A percentile compares a stretch with the other conserved stretches of the same genome.
phyloP scores from a whole-genome alignment of 176 grass and related monocot genomes.

The Oryza rufipogon region DNA sequence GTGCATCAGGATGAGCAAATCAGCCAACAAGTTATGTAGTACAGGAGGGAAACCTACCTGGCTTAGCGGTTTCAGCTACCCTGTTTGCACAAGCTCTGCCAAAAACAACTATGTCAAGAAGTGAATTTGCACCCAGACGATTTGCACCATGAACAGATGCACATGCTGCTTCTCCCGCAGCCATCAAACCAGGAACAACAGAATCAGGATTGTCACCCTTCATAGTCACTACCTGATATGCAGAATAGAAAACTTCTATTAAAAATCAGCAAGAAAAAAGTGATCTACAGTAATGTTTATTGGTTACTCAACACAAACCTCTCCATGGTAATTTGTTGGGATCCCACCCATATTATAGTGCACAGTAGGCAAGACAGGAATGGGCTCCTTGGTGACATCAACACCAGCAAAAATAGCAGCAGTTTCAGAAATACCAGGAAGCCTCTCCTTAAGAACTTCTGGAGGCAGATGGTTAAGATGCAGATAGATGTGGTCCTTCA shows the following conservation, averaged over 20 bases:
- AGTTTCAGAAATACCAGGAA: constrained; percentile 98
- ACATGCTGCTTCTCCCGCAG: constrained; percentile 83
- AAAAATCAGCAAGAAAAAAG: constrained; percentile 3
- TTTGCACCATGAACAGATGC: constrained; percentile 87
- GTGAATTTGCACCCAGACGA: constrained; percentile 75
- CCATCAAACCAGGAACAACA: constrained; percentile 72
- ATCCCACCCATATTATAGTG: constrained; percentile 99
- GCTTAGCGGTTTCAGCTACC: constrained; percentile 72
- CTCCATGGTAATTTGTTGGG: constrained; percentile 94
- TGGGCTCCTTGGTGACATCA: constrained; percentile 97
- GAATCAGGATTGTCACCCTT: constrained; percentile 65
- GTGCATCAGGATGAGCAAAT: constrained; percentile 1
- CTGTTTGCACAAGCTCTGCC: constrained; percentile 88
- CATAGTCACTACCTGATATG: constrained; percentile 66
- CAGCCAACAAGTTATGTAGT: neutral
- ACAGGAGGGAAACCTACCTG: constrained; percentile 51
- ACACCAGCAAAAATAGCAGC: constrained; percentile 97
- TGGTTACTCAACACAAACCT: constrained; percentile 53
- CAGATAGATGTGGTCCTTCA: constrained; percentile 96
- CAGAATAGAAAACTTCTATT: constrained; percentile 38
- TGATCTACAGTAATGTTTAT: constrained; percentile 24
- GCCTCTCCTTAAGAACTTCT: constrained; percentile 91
- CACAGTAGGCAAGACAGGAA: constrained; percentile 95
- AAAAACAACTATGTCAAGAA: constrained; percentile 90
- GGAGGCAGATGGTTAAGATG: constrained; percentile 81